Evolutionary conservation across 495 filamentous ascomycete species (phyloP), one percentile per base, ranked within the genome.

Genomic region (Talaromyces stipitatus): DNA sequence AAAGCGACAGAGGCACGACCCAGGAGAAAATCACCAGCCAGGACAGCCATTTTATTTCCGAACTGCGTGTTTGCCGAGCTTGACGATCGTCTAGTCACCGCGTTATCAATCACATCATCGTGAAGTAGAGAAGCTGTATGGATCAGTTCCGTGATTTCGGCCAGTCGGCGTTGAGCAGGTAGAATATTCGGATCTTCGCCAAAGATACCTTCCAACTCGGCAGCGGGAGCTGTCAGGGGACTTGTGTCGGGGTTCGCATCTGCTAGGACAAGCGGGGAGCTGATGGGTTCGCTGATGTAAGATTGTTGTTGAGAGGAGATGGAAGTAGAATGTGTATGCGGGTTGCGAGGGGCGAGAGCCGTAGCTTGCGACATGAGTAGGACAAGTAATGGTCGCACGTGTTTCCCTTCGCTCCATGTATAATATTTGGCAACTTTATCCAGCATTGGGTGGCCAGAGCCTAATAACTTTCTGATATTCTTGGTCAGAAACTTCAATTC

Each of bases 391-490:
- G 94, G 94, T 60, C 94, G 88, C 61, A 97, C 87, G 69, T 97
- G 95, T 71, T 98, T 98, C 53, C 94, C 94, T 71, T 97, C 91
- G 52, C 87, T 87, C 62, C 89, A 85, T n/a, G 94, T 96, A 67
- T 98, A 98, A 78, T 98, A 97, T 69, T 97, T 98, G 27, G 95
- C 90, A 14, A 95, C 91, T 51, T 87, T 92, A 65, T 98, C 95
- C 38, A 98, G 78, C 18, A 90, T 88, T 4, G 92, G 95, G 69
- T 97, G 92, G 1, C 92, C 91, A 0, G 92, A 95, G 4, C 92
- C 92, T 20, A 97, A 75, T 26, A 97, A 77, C 66, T 91, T 85
- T 50, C 88, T 78, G 66, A 96, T 94, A 66, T 95, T 95, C 52
- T 88, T 89, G 16, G 84, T 95, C 67, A 96, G 72, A 63, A 92